Evolutionary conservation across 164 flowering plant species (phyloP).

Genomic region (Chimonanthus praecox): DNA sequence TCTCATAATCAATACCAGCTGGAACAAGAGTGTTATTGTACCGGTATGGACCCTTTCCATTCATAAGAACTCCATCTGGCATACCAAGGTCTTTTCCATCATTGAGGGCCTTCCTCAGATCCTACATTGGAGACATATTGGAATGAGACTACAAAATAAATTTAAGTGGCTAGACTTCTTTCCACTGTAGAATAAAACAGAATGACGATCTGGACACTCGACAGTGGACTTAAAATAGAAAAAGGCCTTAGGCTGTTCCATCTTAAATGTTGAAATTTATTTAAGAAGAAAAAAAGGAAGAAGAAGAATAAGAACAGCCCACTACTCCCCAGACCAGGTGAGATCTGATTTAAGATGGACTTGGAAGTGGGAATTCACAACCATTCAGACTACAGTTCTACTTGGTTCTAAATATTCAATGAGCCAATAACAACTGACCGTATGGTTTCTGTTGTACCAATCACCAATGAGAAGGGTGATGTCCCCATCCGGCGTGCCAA

Average conservation of each 20-base stretch:
- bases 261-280: background rate
- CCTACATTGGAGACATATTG: slow-evolving; percentile 21
- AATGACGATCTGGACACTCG: background rate
- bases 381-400: background rate
- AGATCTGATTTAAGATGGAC: background rate
- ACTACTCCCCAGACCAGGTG: background rate
- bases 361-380: background rate
- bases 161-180: background rate
- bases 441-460: slow-evolving; percentile 47
- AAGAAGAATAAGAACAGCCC: too few species aligned
- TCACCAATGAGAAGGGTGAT: slow-evolving; percentile 42
- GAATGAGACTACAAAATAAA: background rate
- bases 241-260: background rate
- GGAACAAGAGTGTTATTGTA: slow-evolving; percentile 67
- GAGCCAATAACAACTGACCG: slow-evolving; percentile 1
- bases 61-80: slow-evolving; percentile 75
- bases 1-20: slow-evolving; percentile 49
- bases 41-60: slow-evolving; percentile 68
- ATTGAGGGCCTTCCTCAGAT: slow-evolving; percentile 37
- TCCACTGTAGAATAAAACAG: background rate
- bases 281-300: too few species aligned
- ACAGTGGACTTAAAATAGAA: background rate
- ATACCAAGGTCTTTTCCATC: slow-evolving; percentile 54
- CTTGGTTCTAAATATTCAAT: background rate
- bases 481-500: slow-evolving; percentile 40